These are phyloP conservation scores for Epichloe gansuensis DNA, from an alignment of 2,329 filamentous ascomycete genomes.

Conservation along the genomic window DNA sequence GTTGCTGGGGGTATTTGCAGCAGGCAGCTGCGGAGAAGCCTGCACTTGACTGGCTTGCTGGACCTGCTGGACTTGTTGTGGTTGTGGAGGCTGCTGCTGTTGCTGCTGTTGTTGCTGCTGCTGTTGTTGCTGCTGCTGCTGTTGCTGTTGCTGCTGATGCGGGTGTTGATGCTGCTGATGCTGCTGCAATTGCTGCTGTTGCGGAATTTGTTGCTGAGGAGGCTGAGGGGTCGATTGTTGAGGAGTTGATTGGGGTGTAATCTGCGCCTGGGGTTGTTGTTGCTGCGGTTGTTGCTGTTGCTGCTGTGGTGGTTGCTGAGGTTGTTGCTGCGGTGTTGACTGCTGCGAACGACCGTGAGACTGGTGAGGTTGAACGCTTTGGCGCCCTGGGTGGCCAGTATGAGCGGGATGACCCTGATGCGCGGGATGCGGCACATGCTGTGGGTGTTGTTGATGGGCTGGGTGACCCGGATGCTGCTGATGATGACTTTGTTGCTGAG, in stretches of 20 bases:
- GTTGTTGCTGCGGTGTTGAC: slow-evolving; percentile 14
- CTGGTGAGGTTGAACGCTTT: slow-evolving; percentile 13
- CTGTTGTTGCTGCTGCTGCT: not conserved
- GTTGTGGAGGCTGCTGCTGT: slow-evolving; percentile 1
- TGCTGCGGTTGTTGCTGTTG: slow-evolving; percentile 15
- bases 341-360: slow-evolving; percentile 16
- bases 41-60: slow-evolving; percentile 23
- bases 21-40: slow-evolving; percentile 19
- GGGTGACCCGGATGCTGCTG: slow-evolving; percentile 8
- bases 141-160: not conserved
- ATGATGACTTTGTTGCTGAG: slow-evolving; percentile 17
- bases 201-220: slow-evolving; percentile 14
- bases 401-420: slow-evolving; percentile 14
- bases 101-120: slow-evolving; percentile 19
- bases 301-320: slow-evolving; percentile 15
- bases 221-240: slow-evolving; percentile 12
- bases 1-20: slow-evolving; percentile 25
- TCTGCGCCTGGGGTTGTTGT: slow-evolving; percentile 15
- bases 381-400: slow-evolving; percentile 14
- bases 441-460: slow-evolving; percentile 14
- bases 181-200: slow-evolving; percentile 7
- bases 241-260: slow-evolving; percentile 5
- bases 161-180: slow-evolving; percentile 19
- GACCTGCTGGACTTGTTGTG: slow-evolving; percentile 15
- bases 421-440: slow-evolving; percentile 13